These are phyloP conservation scores for Yamadazyma friedrichii DNA, from an alignment of 1,139 yeast genomes.

Conservation along the genomic window DNA sequence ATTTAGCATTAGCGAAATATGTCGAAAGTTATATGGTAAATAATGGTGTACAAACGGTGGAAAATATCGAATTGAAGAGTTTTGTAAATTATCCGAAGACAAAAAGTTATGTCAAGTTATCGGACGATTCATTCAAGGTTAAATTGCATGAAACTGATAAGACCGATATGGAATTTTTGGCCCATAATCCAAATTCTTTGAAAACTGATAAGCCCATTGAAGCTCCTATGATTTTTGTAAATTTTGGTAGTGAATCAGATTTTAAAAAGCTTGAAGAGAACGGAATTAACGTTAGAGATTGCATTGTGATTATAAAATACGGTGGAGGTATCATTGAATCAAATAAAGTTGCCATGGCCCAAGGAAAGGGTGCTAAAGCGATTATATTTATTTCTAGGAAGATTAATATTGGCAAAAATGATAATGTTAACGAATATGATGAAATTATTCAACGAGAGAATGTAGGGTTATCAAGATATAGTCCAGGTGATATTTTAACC, in stretches of 20 bases:
- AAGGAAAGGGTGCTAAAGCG: slow-evolving; percentile 31
- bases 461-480: slow-evolving; percentile 62
- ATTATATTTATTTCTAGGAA: slow-evolving; percentile 35
- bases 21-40: slow-evolving; percentile 56
- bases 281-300: slow-evolving; percentile 33
- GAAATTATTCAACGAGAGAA: slow-evolving; percentile 61
- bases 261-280: slow-evolving; percentile 40
- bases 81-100: slow-evolving; percentile 56
- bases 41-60: slow-evolving; percentile 54
- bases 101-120: slow-evolving; percentile 30
- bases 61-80: slow-evolving; percentile 49
- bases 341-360: slow-evolving; percentile 36
- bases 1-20: slow-evolving; percentile 65
- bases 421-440: slow-evolving; percentile 37
- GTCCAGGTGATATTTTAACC: slow-evolving; percentile 76
- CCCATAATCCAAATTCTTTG: slow-evolving; percentile 70
- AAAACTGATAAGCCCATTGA: slow-evolving; percentile 47
- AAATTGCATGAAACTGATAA: slow-evolving; percentile 33
- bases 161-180: slow-evolving; percentile 37
- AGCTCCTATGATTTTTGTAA: slow-evolving; percentile 54
- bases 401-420: slow-evolving; percentile 19
- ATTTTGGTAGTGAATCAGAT: slow-evolving; percentile 65
- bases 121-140: slow-evolving; percentile 38
- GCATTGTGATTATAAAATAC: slow-evolving; percentile 61
- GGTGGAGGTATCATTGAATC: slow-evolving; percentile 48